Percentiles rank a stretch among this genome's conserved stretches.
Conservation (phyloP, 2,329 filamentous ascomycete species). For the Purpureocillium takamizusanense region DNA sequence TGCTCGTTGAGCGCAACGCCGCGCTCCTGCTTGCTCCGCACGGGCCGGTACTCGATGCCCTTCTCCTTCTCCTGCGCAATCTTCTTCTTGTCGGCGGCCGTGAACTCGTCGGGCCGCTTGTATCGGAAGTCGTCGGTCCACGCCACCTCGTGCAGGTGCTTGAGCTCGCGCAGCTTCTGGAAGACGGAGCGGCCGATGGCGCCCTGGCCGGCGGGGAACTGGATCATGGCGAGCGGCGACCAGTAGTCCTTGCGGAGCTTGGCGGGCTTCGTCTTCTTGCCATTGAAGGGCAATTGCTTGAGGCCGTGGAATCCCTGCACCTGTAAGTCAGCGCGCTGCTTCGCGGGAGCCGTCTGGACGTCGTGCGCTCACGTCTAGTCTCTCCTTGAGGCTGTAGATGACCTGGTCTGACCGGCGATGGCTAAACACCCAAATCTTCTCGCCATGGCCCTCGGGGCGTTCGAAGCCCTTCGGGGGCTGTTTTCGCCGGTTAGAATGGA, state of each 20-base stretch:
- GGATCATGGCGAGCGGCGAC: conserved; percentile 50
- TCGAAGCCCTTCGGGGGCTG: conserved; percentile 14
- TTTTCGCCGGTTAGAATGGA: conserved; percentile 15
- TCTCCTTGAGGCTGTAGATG: conserved; percentile 40
- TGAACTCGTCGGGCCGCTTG: conserved; percentile 25
- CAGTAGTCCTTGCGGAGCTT: conserved; percentile 61
- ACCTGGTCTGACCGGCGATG: conserved; percentile 41
- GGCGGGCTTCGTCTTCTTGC: conserved; percentile 56
- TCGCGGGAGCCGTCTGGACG: too few species aligned
- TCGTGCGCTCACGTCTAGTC: conserved; percentile 41
- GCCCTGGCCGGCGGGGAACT: conserved; percentile 43
- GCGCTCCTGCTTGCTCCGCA: conserved; percentile 32
- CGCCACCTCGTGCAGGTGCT: conserved; percentile 50
- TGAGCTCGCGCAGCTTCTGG: conserved; percentile 57
- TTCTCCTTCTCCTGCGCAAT: conserved; percentile 18
- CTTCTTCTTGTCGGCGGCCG: conserved; percentile 22
- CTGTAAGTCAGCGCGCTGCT: neutral
- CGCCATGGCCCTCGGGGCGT: conserved; percentile 36
- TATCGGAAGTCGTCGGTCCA: conserved; percentile 44
- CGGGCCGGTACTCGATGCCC: conserved; percentile 21
- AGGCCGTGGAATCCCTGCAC: conserved; percentile 32
- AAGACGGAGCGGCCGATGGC: conserved; percentile 49
- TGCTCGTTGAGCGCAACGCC: conserved; percentile 48
- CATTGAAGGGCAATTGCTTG: conserved; percentile 54
- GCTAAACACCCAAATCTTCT: conserved; percentile 48